Percentiles rank a stretch among this genome's conserved stretches.
Evolutionary conservation across 768 basidiomycete genomes (phyloP).

Genomic region (Suillus lakei): DNA sequence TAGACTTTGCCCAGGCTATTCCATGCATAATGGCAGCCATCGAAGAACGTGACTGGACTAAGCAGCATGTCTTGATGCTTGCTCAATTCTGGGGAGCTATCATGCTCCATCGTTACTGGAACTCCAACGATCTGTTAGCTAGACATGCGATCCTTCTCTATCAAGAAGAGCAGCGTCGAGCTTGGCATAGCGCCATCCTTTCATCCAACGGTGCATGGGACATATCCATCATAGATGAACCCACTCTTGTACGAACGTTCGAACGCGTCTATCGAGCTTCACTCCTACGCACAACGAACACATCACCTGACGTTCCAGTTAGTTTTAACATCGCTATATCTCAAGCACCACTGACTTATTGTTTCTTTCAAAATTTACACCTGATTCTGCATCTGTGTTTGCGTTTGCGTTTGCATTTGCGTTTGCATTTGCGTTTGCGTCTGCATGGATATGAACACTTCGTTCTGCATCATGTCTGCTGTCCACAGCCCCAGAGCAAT

Average conservation of each 20-base stretch:
- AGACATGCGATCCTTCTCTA: fast-evolving
- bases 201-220: neutral
- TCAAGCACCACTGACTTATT: too few species aligned
- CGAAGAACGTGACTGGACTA: neutral
- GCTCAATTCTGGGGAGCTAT: neutral
- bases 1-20: neutral
- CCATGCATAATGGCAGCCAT: neutral
- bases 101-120: neutral
- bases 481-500: too few species aligned
- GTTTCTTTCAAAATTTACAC: too few species aligned
- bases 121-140: neutral
- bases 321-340: too few species aligned
- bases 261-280: neutral
- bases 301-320: too few species aligned
- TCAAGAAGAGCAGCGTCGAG: neutral
- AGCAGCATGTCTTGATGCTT: fast-evolving
- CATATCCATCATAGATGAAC: neutral
- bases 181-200: neutral
- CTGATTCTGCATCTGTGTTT: too few species aligned
- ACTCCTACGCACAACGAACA: too few species aligned
- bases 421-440: too few species aligned
- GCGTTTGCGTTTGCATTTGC: too few species aligned
- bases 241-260: neutral
- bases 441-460: too few species aligned
- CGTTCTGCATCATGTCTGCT: too few species aligned